Percentiles rank a stretch among this genome's conserved stretches.
Evolutionary conservation across 176 grass and related monocot species (phyloP).

Genomic region (Puya raimondii): DNA sequence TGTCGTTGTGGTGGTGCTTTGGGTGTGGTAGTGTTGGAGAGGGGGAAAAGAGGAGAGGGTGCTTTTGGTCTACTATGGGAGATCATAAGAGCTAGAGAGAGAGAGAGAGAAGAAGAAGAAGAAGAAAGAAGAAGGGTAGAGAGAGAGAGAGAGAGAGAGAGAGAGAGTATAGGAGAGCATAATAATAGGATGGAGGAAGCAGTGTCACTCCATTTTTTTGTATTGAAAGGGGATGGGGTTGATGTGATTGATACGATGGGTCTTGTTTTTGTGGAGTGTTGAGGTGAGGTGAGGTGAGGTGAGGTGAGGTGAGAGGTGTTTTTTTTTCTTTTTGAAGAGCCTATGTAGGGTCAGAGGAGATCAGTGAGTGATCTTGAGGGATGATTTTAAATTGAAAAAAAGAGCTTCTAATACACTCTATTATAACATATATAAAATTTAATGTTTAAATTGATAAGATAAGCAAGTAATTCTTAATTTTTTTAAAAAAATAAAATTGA

Average conservation of each 20-base stretch:
- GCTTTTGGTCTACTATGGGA: too few species aligned
- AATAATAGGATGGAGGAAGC: neutral
- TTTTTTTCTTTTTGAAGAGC: constrained; percentile 8
- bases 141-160: too few species aligned
- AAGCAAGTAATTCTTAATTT: too few species aligned
- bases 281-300: constrained; percentile 17
- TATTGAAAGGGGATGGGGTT: neutral
- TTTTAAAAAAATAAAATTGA: too few species aligned
- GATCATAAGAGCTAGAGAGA: constrained; percentile 3
- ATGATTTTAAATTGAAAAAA: too few species aligned
- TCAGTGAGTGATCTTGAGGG: neutral
- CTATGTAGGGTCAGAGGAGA: neutral
- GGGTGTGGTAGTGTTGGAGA: neutral
- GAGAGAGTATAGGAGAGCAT: too few species aligned
- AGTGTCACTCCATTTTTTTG: too few species aligned
- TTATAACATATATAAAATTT: too few species aligned
- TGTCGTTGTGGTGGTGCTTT: neutral
- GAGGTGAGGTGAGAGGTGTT: constrained; percentile 15
- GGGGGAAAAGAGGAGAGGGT: too few species aligned
- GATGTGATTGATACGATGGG: constrained; percentile 30
- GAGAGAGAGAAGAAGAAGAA: too few species aligned
- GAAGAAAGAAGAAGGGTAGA: constrained; percentile 11
- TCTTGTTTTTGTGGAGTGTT: constrained; percentile 17
- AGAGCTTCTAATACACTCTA: too few species aligned
- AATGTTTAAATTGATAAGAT: too few species aligned